Conservation (phyloP, 2,329 filamentous ascomycete genomes). For the Aspergillus sp. region DNA sequence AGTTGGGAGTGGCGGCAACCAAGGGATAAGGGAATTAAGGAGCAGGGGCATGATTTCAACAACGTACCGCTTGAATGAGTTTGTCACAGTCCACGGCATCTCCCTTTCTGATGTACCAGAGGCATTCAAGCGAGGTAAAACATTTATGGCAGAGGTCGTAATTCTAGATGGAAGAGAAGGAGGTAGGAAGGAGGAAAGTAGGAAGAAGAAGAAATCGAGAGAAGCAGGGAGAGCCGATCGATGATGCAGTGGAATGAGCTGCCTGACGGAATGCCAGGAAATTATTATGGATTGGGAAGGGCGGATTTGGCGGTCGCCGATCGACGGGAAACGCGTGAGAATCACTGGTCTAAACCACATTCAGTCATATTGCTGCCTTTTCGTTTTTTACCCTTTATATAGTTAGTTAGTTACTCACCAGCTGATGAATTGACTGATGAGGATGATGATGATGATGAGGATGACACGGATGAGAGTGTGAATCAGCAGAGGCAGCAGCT, state of each 20-base stretch:
- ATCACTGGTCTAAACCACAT: constrained; percentile 29
- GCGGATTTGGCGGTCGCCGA: constrained; percentile 24
- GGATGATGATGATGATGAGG: no score
- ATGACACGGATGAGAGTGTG: no score
- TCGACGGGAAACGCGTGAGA: constrained; percentile 27
- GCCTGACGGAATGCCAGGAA: constrained; percentile 5
- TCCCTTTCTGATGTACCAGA: constrained; percentile 30
- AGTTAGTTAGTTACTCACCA: background rate
- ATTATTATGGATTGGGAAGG: constrained; percentile 17
- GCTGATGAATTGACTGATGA: background rate
- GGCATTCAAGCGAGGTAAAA: constrained; percentile 15
- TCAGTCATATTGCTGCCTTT: constrained; percentile 29
- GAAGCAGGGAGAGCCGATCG: constrained; percentile 9
- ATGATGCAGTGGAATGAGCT: constrained; percentile 13
- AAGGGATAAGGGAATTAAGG: constrained; percentile 9
- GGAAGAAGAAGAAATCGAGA: constrained; percentile 1
- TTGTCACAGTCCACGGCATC: constrained; percentile 54
- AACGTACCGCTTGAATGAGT: constrained; percentile 52
- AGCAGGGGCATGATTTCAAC: constrained; percentile 1
- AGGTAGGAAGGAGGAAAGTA: background rate
- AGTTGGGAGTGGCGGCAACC: constrained; percentile 1
- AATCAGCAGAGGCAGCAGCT: no score
- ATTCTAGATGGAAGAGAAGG: background rate
- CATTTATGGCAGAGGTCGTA: constrained; percentile 13
- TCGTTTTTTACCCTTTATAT: no score